Evolutionary conservation across 2,329 filamentous ascomycete genomes (phyloP), one percentile per base, ranked within the genome.

Genomic region (Scedosporium boydii): DNA sequence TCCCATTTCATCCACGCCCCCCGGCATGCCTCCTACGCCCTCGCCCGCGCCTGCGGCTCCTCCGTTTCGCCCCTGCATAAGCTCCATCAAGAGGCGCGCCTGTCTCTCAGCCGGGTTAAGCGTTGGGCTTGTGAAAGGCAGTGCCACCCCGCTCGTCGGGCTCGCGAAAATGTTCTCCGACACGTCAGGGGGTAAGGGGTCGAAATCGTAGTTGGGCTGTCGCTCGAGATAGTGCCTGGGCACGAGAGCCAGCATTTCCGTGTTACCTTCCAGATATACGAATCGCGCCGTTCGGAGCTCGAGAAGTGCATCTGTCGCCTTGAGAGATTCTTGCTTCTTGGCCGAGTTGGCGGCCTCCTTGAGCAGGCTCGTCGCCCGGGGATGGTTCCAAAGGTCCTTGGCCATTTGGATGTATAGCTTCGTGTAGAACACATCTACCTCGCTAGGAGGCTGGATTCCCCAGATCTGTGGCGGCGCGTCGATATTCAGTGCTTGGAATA

Each of bases 321-420:
- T 56, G 3, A 38, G 26, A 21, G 38, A 41, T 5, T 41, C 41
- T 21, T 48, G 18, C 23, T 51, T 56, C 44, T 27, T 56, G 23
- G 61, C 56, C 4, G 23, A 14, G 26, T 29, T 44, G 5, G 61
- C 44, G 10, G 61, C 61, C 3, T 27, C 56, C 34, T 87, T 81
- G 1, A 97, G 82, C 6, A 96, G 75, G 4, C 79, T 76, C 3
- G 82, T 86, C 14, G 84, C 85, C 68, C 91, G 87, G 0, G 89
- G 82, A 3, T 87, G 91, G 70, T 92, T 92, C 93, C 93, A 97
- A 3, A 96, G 77, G 67, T 93, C 89, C 70, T 92, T 93, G 4
- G 89, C 82, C 55, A 89, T 85, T 63, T 85, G 80, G 29, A 91
- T 81, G 70, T 96, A 96, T 2, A 96, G 80, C 69, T 89, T 85